Percentiles rank a stretch among this genome's conserved stretches.
Conservation (phyloP, 805 yeast species). For the Wickerhamomyces mucosus region DNA sequence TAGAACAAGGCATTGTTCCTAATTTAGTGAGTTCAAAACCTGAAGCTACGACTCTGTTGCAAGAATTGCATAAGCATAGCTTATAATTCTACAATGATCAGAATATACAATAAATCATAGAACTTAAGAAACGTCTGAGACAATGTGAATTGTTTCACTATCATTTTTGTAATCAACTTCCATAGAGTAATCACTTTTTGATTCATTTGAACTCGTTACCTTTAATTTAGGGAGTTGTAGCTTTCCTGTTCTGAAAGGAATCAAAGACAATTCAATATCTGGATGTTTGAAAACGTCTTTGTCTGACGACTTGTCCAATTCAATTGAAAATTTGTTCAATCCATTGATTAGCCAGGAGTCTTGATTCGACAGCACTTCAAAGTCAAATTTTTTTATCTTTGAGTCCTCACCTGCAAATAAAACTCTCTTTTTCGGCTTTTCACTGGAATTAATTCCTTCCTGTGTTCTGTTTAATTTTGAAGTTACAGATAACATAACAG, state of each 20-base stretch:
- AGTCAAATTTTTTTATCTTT: constrained; percentile 26
- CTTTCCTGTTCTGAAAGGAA: constrained; percentile 74
- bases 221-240: constrained; percentile 56
- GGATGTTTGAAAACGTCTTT: constrained; percentile 6
- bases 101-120: no score
- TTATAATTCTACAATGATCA: no score
- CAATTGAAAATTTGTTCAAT: constrained; percentile 42
- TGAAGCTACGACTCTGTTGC: constrained; percentile 47
- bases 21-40: constrained; percentile 65
- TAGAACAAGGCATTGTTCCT: constrained; percentile 42
- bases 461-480: constrained; percentile 24
- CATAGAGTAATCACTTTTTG: constrained; percentile 29
- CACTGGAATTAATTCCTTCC: background rate
- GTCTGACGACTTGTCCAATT: constrained; percentile 19
- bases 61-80: constrained; percentile 21
- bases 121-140: constrained; percentile 37
- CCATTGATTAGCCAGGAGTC: constrained; percentile 85
- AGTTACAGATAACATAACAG: constrained; percentile 26
- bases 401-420: constrained; percentile 13
- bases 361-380: constrained; percentile 38
- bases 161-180: constrained; percentile 63
- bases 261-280: constrained; percentile 34
- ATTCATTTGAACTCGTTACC: constrained; percentile 25
- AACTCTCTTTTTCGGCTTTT: constrained; percentile 12
- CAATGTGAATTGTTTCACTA: constrained; percentile 58